phyloP scores from a whole-genome alignment of 495 filamentous ascomycete genomes.

The Lophiotrema nucula region DNA sequence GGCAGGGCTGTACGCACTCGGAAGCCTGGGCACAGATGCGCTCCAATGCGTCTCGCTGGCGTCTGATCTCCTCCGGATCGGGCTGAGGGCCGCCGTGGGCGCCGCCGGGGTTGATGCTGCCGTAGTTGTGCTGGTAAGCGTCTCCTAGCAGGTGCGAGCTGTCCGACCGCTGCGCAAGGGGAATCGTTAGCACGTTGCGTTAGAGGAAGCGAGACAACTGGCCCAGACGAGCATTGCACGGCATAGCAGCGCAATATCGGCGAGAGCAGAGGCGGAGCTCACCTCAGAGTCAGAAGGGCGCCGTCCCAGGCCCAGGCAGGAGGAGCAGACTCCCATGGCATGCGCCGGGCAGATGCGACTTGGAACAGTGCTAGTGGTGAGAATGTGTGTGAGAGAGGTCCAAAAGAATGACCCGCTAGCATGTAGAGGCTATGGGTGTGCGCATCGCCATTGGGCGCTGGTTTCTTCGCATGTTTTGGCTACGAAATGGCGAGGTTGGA shows the following conservation, averaged over 20 bases:
- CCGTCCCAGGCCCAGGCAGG: slow-evolving; percentile 42
- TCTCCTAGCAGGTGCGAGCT: slow-evolving; percentile 40
- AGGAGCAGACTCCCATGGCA: slow-evolving; percentile 43
- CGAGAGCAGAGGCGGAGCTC: slow-evolving; percentile 13
- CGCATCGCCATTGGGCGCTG: too few species aligned
- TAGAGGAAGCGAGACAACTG: not conserved
- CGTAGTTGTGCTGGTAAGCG: slow-evolving; percentile 39
- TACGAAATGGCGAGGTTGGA: too few species aligned
- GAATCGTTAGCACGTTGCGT: slow-evolving; percentile 7
- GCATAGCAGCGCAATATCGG: not conserved
- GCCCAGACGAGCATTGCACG: not conserved
- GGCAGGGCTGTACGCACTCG: slow-evolving; percentile 34
- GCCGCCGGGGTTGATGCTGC: slow-evolving; percentile 27
- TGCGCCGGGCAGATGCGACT: slow-evolving; percentile 1
- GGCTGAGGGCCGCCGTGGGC: slow-evolving; percentile 31
- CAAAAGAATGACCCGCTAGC: slow-evolving; percentile 9
- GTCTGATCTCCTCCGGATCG: slow-evolving; percentile 43
- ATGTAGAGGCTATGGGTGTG: too few species aligned
- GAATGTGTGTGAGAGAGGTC: not conserved
- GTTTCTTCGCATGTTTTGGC: not conserved
- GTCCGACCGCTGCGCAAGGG: slow-evolving; percentile 38
- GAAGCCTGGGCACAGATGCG: slow-evolving; percentile 41
- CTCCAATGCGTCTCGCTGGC: slow-evolving; percentile 43
- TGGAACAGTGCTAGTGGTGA: not conserved
- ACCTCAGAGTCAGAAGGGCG: slow-evolving; percentile 40